phyloP scores from a whole-genome alignment of 768 basidiomycete species.

The Suillus brevipes region DNA sequence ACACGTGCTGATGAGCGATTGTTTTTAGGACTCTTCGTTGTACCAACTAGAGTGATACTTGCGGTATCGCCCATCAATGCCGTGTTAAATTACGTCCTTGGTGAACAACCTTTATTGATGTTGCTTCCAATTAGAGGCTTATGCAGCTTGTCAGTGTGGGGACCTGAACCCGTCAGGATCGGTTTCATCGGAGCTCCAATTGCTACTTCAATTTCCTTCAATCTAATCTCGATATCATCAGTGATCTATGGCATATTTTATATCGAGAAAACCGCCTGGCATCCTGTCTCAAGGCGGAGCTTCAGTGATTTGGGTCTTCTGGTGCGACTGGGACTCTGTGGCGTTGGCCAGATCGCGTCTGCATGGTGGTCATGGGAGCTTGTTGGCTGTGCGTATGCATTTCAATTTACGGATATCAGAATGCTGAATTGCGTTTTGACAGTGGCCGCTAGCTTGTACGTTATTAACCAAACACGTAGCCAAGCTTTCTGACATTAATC shows the following conservation, averaged over 20 bases:
- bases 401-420: background rate
- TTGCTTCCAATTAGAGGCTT: background rate
- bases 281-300: slow-evolving; percentile 62
- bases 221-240: slow-evolving; percentile 69
- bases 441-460: slow-evolving; percentile 58
- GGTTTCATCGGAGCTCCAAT: slow-evolving; percentile 94
- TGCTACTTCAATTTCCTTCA: slow-evolving; percentile 86
- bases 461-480: background rate
- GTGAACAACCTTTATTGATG: slow-evolving; percentile 36
- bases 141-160: slow-evolving; percentile 56
- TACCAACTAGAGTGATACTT: slow-evolving; percentile 82
- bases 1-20: background rate
- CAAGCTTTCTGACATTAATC: slow-evolving; percentile 15
- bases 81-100: slow-evolving; percentile 81
- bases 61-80: slow-evolving; percentile 86
- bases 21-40: slow-evolving; percentile 61
- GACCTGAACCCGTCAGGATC: slow-evolving; percentile 68
- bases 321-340: slow-evolving; percentile 76
- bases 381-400: slow-evolving; percentile 44
- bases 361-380: slow-evolving; percentile 99
- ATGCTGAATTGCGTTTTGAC: slow-evolving; percentile 3
- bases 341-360: slow-evolving; percentile 79
- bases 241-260: slow-evolving; percentile 64
- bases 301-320: slow-evolving; percentile 73
- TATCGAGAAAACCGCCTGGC: slow-evolving; percentile 76